Conservation (phyloP, 2,329 filamentous ascomycete species). For the Ceratocystis smalleyi region DNA sequence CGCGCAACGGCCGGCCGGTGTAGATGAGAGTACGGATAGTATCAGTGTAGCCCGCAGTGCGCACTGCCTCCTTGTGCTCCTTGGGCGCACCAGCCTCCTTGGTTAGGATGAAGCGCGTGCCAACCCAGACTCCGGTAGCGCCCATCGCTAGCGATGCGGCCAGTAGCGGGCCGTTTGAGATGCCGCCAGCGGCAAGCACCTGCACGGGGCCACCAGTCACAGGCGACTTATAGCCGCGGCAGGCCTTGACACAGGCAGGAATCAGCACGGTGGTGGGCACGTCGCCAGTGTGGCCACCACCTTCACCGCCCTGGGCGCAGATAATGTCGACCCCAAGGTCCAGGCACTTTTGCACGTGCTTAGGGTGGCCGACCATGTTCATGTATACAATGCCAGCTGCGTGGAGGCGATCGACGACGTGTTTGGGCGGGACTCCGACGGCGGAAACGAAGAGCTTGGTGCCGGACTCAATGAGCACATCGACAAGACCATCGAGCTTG, state of each 20-base stretch:
- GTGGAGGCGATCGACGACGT: constrained; percentile 82
- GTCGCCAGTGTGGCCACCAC: constrained; percentile 90
- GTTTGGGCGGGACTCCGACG: constrained; percentile 80
- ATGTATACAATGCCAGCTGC: constrained; percentile 80
- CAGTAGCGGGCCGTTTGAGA: constrained; percentile 81
- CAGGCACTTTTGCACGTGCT: constrained; percentile 94
- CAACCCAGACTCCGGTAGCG: constrained; percentile 85
- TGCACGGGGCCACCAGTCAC: constrained; percentile 77
- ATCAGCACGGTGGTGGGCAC: constrained; percentile 86
- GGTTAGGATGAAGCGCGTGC: constrained; percentile 84
- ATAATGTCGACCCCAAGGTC: constrained; percentile 89
- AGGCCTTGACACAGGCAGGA: constrained; percentile 72
- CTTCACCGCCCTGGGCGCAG: constrained; percentile 95
- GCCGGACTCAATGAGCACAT: constrained; percentile 83
- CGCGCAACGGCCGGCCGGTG: constrained; percentile 85
- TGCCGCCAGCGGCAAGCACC: constrained; percentile 83
- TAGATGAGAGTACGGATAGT: constrained; percentile 97
- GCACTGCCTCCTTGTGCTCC: constrained; percentile 88
- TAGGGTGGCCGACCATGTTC: constrained; percentile 99
- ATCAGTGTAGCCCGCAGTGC: constrained; percentile 83
- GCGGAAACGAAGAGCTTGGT: constrained; percentile 92
- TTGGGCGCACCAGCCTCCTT: constrained; percentile 90
- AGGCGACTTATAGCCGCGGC: constrained; percentile 67
- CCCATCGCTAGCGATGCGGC: constrained; percentile 87
- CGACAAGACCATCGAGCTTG: constrained; percentile 79